Base-by-base conservation (phyloP, 1,139 yeast genomes). In the Kurtzmaniella quercitrusa region DNA sequence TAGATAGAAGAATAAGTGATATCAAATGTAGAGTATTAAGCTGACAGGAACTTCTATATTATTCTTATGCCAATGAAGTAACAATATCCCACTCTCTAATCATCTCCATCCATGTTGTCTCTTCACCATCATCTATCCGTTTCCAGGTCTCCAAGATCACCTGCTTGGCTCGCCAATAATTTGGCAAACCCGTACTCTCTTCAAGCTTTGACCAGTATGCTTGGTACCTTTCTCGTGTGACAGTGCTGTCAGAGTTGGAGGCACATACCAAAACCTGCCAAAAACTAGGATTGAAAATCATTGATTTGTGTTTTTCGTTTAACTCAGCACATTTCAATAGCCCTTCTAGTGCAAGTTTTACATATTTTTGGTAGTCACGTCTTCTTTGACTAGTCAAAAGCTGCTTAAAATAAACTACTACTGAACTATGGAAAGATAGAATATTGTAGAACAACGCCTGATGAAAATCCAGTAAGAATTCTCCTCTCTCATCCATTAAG, bases 141-240 rank as follows among this genome's bases (percentile, higher is more conserved):
- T 72, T 65, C 77, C 81, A 75, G n/a, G 76, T 66, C 51, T 78
- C 83, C 49, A 66, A 65, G 46, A 78, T 59, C 10, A 78, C 63
- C 51, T 79, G 84, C 50, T 77, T 76, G 1, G 75, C 72, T 38
- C 82, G 60, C 84, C 84, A 79, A 48, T 71, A 70, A 39, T 77
- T 75, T 17, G 59, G 56, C 21, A 46, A 37, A 9, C 38, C 40
- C 14, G 37, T 23, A 6, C 58, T 58, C 43, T 52, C 51, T 42
- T 59, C 49, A 19, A 52, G 57, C 37, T 60, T 57, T 34, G 59
- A 52, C 63, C 73, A 66, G 2, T 72, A 56, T 7, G 43, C 48
- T 46, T 62, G 65, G 41, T 69, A 65, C 41, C 63, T 52, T 2
- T 53, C 44, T 43, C 60, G 63, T 38, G 68, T 44, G 10, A 53